Evolutionary conservation across 192 early-diverging fungal genomes (phyloP).

Genomic region (Dissophora ornata): DNA sequence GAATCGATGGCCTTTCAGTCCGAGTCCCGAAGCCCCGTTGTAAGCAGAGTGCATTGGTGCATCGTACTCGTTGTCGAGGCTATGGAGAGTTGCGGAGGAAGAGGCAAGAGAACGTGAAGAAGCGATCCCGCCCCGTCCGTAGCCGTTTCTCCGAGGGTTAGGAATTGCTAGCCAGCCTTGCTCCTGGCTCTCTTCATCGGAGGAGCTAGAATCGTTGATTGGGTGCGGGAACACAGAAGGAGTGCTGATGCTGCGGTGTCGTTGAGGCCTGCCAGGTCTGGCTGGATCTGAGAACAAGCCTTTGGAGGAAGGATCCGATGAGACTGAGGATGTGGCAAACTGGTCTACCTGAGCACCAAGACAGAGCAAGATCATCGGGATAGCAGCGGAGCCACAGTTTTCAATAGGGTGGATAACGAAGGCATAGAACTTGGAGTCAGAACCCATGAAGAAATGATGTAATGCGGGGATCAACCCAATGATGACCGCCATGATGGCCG

Average conservation of each 20-base stretch:
- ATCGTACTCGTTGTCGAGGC: neutral
- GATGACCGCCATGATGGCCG: constrained; percentile 71
- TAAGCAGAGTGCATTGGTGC: constrained; percentile 28
- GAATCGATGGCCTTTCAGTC: constrained; percentile 16
- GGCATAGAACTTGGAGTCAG: constrained; percentile 64
- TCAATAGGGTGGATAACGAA: constrained; percentile 75
- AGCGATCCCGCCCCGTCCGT: neutral
- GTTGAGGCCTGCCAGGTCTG: constrained; percentile 5
- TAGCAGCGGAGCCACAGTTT: constrained; percentile 78
- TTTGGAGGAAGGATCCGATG: neutral
- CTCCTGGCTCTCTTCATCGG: constrained; percentile 4
- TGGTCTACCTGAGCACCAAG: constrained; percentile 74
- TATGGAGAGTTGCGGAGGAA: constrained; percentile 1
- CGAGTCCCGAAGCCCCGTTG: constrained; percentile 69
- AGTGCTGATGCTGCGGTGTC: constrained; percentile 12
- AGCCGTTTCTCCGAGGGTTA: neutral
- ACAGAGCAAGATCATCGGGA: constrained; percentile 81
- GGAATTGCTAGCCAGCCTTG: neutral
- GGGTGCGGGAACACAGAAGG: constrained; percentile 16
- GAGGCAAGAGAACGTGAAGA: neutral
- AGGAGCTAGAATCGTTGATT: constrained; percentile 15
- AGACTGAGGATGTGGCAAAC: constrained; percentile 17
- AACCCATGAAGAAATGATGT: constrained; percentile 69
- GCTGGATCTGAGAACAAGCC: neutral
- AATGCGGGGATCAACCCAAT: constrained; percentile 75